These are phyloP conservation scores for Hondaea fermentalgiana DNA, from an alignment of 108 stramenopile genomes.

Conservation along the genomic window DNA sequence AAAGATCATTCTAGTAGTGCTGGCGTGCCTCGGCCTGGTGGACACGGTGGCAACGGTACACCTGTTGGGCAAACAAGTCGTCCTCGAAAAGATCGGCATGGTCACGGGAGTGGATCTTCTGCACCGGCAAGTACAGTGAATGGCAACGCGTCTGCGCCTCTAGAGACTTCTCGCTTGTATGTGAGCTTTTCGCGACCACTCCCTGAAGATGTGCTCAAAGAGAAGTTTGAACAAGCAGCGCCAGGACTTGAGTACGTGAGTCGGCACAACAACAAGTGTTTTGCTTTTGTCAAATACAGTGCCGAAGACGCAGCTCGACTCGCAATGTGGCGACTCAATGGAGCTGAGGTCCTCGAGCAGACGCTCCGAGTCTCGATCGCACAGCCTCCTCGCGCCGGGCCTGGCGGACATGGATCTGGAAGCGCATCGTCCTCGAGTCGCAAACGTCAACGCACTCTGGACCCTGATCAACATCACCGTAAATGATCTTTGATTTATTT, in stretches of 20 bases:
- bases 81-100: too few relatives aligned
- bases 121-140: too few relatives aligned
- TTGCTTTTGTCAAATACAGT: conserved; percentile 8
- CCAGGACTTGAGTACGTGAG: conserved; percentile 6
- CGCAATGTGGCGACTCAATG: background rate
- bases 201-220: background rate
- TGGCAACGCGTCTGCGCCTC: background rate
- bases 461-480: background rate
- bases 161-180: background rate
- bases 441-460: background rate
- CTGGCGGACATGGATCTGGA: background rate
- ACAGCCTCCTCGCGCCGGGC: background rate
- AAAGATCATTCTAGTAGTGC: too few relatives aligned
- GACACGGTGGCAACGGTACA: too few relatives aligned
- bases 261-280: background rate
- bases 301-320: background rate
- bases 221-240: background rate
- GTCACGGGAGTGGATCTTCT: too few relatives aligned
- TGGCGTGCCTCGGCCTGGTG: too few relatives aligned
- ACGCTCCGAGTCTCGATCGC: background rate
- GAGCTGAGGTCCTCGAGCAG: background rate
- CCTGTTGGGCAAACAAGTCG: too few relatives aligned
- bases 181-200: background rate
- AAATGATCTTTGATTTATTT: background rate
- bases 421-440: background rate